These are phyloP conservation scores for Glutinoglossum americanum DNA, from an alignment of 495 filamentous ascomycete species.

Conservation along the genomic window DNA sequence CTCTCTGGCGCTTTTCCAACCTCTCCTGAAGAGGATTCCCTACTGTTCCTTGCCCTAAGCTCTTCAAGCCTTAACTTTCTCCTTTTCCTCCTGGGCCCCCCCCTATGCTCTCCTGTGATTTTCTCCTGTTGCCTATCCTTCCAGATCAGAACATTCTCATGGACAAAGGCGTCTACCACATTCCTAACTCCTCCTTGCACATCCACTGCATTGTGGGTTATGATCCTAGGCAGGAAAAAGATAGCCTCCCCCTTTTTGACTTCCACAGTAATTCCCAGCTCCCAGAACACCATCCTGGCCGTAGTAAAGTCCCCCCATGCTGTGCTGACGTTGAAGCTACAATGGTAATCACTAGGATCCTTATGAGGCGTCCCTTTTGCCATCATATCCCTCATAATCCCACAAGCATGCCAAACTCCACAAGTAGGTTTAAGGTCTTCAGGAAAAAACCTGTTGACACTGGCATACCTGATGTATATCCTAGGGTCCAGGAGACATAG, in stretches of 20 bases:
- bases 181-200: too few species aligned
- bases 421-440: too few species aligned
- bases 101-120: neutral
- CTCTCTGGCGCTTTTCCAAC: neutral
- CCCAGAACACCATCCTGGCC: too few species aligned
- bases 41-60: neutral
- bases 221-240: too few species aligned
- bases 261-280: too few species aligned
- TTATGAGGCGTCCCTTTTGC: neutral
- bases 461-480: too few species aligned
- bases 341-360: neutral
- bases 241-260: too few species aligned
- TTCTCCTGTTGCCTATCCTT: neutral
- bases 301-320: neutral
- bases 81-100: neutral
- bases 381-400: neutral
- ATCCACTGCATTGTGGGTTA: too few species aligned
- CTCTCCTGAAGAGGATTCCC: neutral
- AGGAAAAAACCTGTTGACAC: too few species aligned
- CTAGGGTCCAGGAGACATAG: too few species aligned
- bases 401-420: too few species aligned
- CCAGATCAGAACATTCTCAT: neutral
- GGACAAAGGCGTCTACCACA: neutral
- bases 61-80: neutral
- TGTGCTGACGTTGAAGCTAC: neutral